These are phyloP conservation scores for Corymbia citriodora DNA, from an alignment of 441 rosid species.

Conservation along the genomic window DNA sequence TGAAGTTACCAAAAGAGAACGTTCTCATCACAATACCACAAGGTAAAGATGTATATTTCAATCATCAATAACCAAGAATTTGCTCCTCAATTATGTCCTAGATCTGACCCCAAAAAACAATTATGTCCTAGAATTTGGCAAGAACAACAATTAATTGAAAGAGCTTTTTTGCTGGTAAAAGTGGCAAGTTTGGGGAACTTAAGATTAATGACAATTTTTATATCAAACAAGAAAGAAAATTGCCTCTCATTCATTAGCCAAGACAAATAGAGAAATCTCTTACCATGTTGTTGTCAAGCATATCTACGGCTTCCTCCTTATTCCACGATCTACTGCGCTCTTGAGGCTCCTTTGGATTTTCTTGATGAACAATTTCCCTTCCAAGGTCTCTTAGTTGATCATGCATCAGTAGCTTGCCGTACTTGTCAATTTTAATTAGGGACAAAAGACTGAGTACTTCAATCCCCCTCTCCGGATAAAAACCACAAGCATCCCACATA, in stretches of 20 bases:
- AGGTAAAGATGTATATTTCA: background rate
- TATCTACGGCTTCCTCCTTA: background rate
- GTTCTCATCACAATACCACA: background rate
- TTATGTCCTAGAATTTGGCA: background rate
- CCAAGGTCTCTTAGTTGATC: background rate
- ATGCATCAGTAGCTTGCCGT: background rate
- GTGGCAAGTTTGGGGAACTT: background rate
- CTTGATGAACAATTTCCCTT: background rate
- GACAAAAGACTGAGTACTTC: background rate
- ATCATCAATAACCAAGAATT: background rate
- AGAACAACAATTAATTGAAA: background rate
- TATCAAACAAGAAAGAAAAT: background rate
- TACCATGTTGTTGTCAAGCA: background rate
- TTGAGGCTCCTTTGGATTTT: background rate
- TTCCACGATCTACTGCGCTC: background rate
- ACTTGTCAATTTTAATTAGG: background rate
- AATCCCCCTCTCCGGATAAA: background rate
- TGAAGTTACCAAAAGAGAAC: background rate
- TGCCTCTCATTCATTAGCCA: background rate
- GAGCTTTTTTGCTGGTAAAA: background rate
- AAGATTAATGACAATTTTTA: background rate
- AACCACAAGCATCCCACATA: background rate
- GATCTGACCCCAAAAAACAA: background rate
- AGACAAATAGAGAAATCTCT: background rate
- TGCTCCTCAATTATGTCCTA: background rate